phyloP scores from a whole-genome alignment of 305 asterid species.

The Rubia balearica region DNA sequence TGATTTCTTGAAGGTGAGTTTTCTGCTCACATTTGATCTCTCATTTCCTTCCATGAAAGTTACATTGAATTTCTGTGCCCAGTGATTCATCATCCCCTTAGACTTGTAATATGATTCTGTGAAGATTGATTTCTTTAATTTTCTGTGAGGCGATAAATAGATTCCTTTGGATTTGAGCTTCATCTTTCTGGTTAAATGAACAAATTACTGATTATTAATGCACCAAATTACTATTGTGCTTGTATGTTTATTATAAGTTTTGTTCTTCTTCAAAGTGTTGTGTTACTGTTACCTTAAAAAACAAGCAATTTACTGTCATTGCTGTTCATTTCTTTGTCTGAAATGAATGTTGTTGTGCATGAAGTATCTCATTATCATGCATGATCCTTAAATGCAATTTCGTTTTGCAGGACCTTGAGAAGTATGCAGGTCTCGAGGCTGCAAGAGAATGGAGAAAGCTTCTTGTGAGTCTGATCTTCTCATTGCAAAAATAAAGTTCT shows the following conservation, averaged over 20 bases:
- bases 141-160: neutral
- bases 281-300: neutral
- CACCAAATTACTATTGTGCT: neutral
- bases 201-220: neutral
- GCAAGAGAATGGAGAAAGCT: constrained; percentile 89
- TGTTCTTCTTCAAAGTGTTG: neutral
- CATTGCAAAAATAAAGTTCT: neutral
- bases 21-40: constrained; percentile 14
- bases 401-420: constrained; percentile 68
- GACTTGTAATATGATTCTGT: neutral
- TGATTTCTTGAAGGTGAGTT: constrained; percentile 70
- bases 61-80: neutral
- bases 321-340: neutral
- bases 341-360: neutral
- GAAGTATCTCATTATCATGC: neutral
- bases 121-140: neutral
- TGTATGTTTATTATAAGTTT: neutral
- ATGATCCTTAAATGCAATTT: neutral
- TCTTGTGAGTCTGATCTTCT: constrained; percentile 51
- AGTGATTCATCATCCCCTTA: neutral
- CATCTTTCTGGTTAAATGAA: neutral
- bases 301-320: neutral
- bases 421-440: constrained; percentile 71
- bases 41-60: constrained; percentile 12
- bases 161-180: neutral